Evolutionary conservation across 2,329 filamentous ascomycete genomes (phyloP), one percentile per base, ranked within the genome.

Genomic region (Parascedosporium putredinis): DNA sequence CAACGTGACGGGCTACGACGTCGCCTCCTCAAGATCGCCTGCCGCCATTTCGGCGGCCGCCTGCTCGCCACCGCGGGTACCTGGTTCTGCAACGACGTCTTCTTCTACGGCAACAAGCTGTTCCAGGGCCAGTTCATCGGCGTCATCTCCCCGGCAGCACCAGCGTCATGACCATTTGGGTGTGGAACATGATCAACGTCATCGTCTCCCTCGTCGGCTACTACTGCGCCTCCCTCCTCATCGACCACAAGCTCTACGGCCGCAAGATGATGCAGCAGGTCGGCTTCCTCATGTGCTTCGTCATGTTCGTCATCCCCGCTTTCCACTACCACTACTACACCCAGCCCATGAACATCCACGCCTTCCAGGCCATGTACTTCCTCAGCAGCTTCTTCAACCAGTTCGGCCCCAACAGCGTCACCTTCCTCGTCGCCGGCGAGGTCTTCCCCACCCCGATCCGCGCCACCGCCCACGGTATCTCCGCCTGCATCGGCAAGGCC

Each of bases 281-380:
- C 56, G 91, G 91, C 53, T 97, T 97, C 78, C 64, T 94, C 60
- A 85, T 90, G 75, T 86, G 86, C 69, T 97, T 96, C 74, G 74
- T 96, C 68, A 84, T 94, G 67, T 97, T 97, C 69, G 76, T 95
- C 63, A 78, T 96, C 38, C 91, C 91, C 1, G 90, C 85, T 43
- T 95, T 95, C 77, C 74, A 88, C 62, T 95, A 83, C 72, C 65
- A 86, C 0, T 89, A 93, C 78, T 96, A 89, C 73, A 88, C 79
- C 18, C 74, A 73, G 46, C 70, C 75, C 1, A 72, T 73, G 5
- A 80, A 88, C 59, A 84, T 96, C 64, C 82, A 88, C 61, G 73
- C 76, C n/a, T 97, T 97, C 83, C 90, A 96, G 73, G 82, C 90
- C 63, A 95, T 97, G 88, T 96, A 96, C 77, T 96, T 95, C 72